These are phyloP conservation scores for Lineolata rhizophorae DNA, from an alignment of 495 filamentous ascomycete genomes.

Conservation along the genomic window DNA sequence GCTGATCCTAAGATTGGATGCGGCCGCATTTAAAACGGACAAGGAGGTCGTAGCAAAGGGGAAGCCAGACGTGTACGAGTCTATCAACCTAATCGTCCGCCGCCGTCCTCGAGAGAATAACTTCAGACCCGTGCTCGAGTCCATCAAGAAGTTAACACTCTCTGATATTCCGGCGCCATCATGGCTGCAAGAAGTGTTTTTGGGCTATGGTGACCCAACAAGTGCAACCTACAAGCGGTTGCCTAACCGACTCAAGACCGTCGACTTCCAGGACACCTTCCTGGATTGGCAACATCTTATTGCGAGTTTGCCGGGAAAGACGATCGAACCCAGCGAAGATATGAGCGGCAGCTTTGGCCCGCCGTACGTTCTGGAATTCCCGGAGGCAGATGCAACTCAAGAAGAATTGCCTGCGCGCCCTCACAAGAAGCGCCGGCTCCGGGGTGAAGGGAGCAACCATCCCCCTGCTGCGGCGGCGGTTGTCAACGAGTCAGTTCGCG, in stretches of 20 bases:
- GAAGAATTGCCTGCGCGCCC: slow-evolving; percentile 17
- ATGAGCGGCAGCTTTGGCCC: slow-evolving; percentile 56
- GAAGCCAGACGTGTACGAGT: slow-evolving; percentile 58
- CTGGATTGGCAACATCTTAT: slow-evolving; percentile 87
- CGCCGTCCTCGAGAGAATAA: slow-evolving; percentile 85
- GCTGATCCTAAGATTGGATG: slow-evolving; percentile 65
- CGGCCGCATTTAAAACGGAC: slow-evolving; percentile 56
- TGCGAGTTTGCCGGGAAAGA: slow-evolving; percentile 67
- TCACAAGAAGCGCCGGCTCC: slow-evolving; percentile 57
- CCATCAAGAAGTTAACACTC: slow-evolving; percentile 66
- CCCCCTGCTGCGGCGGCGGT: slow-evolving; percentile 15
- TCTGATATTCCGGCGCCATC: slow-evolving; percentile 69
- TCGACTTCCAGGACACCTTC: slow-evolving; percentile 90
- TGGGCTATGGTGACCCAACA: slow-evolving; percentile 85
- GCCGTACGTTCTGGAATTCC: slow-evolving; percentile 57
- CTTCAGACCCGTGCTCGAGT: slow-evolving; percentile 84
- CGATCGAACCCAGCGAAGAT: slow-evolving; percentile 50
- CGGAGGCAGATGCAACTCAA: slow-evolving; percentile 20
- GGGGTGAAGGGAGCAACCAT: slow-evolving; percentile 42
- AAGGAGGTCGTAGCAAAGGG: slow-evolving; percentile 37
- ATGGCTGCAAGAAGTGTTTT: slow-evolving; percentile 92
- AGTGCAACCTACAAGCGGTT: slow-evolving; percentile 70
- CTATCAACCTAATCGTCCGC: slow-evolving; percentile 70
- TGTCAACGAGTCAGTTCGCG: slow-evolving; percentile 42
- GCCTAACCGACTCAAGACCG: slow-evolving; percentile 45